Evolutionary conservation across 2,329 filamentous ascomycete genomes (phyloP).

Genomic region (Drechslerella dactyloides): DNA sequence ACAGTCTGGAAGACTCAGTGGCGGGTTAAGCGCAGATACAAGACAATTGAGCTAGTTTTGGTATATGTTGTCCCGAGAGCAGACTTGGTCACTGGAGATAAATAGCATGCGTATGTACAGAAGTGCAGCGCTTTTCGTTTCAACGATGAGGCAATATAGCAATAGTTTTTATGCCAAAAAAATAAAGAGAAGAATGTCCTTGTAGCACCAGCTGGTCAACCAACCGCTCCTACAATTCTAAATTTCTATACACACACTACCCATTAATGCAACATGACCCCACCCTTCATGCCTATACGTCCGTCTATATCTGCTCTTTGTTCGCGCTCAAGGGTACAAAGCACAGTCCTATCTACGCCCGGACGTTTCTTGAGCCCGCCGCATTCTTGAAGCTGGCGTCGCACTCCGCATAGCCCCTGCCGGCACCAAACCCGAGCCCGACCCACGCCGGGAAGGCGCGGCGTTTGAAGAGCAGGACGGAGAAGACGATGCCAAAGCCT

Average conservation of each 20-base stretch:
- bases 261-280: neutral
- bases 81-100: too few relatives aligned
- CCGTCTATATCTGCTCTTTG: too few relatives aligned
- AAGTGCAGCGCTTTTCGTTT: conserved; percentile 24
- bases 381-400: conserved; percentile 73
- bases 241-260: neutral
- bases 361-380: conserved; percentile 34
- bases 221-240: neutral
- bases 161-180: conserved; percentile 15
- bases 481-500: conserved; percentile 97
- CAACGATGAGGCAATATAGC: conserved; percentile 10
- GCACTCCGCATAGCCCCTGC: conserved; percentile 97
- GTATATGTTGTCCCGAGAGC: too few relatives aligned
- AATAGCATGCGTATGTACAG: conserved; percentile 36
- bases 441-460: conserved; percentile 97
- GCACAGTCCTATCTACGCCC: conserved; percentile 15
- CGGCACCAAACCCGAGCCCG: conserved; percentile 91
- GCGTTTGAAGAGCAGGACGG: conserved; percentile 96
- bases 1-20: too few relatives aligned
- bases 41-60: too few relatives aligned
- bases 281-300: neutral
- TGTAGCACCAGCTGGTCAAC: too few relatives aligned
- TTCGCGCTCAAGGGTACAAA: too few relatives aligned
- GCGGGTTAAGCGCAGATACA: too few relatives aligned
- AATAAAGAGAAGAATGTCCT: conserved; percentile 18